Conservation (phyloP, 768 basidiomycete species). For the Lactarius trivialis region DNA sequence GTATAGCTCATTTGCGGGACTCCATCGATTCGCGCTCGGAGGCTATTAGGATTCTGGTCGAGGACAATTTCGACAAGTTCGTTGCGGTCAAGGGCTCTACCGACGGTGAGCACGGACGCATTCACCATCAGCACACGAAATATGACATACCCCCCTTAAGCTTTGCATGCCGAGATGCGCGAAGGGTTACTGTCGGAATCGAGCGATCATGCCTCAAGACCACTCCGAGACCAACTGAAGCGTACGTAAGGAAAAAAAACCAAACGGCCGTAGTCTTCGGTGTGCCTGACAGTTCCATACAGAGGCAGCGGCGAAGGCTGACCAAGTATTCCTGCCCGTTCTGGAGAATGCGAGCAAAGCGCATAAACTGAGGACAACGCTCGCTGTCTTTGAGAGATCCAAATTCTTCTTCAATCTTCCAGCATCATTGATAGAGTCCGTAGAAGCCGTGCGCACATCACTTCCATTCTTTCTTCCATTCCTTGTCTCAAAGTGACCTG, state of each 20-base stretch:
- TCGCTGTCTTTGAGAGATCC: constrained; percentile 92
- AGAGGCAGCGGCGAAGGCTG: constrained; percentile 90
- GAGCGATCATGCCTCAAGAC: constrained; percentile 77
- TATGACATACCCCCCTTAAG: constrained; percentile 36
- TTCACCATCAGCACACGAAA: background rate
- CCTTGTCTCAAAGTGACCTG: background rate
- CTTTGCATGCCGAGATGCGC: constrained; percentile 87
- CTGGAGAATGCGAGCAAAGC: constrained; percentile 95
- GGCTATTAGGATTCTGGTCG: constrained; percentile 90
- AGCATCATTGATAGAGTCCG: constrained; percentile 77
- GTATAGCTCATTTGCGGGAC: constrained; percentile 63
- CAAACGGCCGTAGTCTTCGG: background rate
- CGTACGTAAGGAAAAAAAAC: constrained; percentile 48
- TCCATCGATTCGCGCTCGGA: constrained; percentile 89
- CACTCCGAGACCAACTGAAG: constrained; percentile 79
- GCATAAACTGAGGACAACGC: constrained; percentile 83
- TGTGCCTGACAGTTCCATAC: constrained; percentile 1
- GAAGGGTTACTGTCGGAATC: constrained; percentile 73
- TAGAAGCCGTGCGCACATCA: constrained; percentile 64
- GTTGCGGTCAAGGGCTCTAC: constrained; percentile 95
- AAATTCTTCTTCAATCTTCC: constrained; percentile 99
- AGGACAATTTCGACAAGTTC: constrained; percentile 97
- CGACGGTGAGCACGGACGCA: constrained; percentile 53
- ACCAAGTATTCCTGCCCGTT: constrained; percentile 93
- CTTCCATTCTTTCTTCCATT: background rate